A percentile compares a stretch with the other conserved stretches of the same genome.
These are phyloP conservation scores for Colletotrichum sp. DNA, from an alignment of 2,329 filamentous ascomycete genomes.

Conservation along the genomic window DNA sequence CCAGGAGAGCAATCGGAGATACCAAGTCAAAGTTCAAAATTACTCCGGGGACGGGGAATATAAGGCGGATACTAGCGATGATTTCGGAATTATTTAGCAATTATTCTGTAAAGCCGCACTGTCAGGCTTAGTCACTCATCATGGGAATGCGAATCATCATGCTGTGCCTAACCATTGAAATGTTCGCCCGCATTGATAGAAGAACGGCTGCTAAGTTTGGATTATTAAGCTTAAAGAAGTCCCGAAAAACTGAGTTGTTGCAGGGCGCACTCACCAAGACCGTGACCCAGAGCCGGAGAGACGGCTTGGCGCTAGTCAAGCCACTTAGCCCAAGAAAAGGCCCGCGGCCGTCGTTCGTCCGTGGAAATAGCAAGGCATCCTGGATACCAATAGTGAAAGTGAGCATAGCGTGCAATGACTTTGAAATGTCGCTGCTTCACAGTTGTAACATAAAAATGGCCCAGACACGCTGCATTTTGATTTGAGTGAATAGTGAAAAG, in stretches of 20 bases:
- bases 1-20: neutral
- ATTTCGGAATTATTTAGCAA: neutral
- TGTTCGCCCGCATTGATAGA: neutral
- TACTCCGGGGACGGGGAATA: neutral
- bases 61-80: neutral
- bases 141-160: neutral
- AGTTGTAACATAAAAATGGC: neutral
- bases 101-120: neutral
- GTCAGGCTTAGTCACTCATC: neutral
- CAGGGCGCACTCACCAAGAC: neutral
- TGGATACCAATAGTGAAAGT: fast-evolving
- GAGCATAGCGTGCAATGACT: fast-evolving
- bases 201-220: neutral
- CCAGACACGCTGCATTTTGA: neutral
- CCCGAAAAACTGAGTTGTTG: neutral
- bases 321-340: neutral
- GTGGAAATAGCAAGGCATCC: neutral
- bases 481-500: neutral
- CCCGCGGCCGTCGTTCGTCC: neutral
- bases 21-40: neutral
- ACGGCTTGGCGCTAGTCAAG: neutral
- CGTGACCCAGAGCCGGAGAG: neutral
- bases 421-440: neutral
- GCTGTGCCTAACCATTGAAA: neutral
- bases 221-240: neutral